Percentiles rank a stretch among this genome's conserved stretches.
Evolutionary conservation across 2,329 filamentous ascomycete genomes (phyloP).

Genomic region (Fusarium sulawesiense): DNA sequence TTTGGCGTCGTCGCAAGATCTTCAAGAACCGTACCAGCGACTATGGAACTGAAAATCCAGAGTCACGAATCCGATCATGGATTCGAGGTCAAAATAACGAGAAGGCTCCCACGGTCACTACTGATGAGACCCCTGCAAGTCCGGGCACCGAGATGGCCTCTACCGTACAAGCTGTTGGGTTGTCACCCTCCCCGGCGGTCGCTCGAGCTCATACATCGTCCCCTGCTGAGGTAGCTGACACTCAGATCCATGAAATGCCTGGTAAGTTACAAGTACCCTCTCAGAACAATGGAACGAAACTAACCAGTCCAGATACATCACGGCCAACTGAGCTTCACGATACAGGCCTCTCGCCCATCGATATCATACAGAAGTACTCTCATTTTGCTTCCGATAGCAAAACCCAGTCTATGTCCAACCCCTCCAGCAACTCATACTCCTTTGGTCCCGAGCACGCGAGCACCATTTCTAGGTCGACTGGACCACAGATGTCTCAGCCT

Average conservation of each 20-base stretch:
- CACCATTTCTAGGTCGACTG: slow-evolving; percentile 47
- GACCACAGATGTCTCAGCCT: slow-evolving; percentile 14
- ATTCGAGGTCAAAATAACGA: slow-evolving; percentile 58
- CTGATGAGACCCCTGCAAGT: slow-evolving; percentile 54
- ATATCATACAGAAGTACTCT: slow-evolving; percentile 54
- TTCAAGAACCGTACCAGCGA: slow-evolving; percentile 53
- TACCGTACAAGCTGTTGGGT: slow-evolving; percentile 26
- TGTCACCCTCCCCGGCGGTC: slow-evolving; percentile 28
- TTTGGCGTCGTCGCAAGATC: slow-evolving; percentile 64
- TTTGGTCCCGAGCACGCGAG: slow-evolving; percentile 41
- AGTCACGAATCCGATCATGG: slow-evolving; percentile 64
- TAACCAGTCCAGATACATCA: slow-evolving; percentile 55
- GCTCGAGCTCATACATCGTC: slow-evolving; percentile 20
- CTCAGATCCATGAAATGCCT: slow-evolving; percentile 59
- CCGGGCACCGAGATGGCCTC: slow-evolving; percentile 55
- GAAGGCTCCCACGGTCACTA: slow-evolving; percentile 60
- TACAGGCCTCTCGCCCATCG: slow-evolving; percentile 54
- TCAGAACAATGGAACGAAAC: not conserved
- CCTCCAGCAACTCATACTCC: slow-evolving; percentile 45
- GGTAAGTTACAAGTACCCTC: slow-evolving; percentile 51
- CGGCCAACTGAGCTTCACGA: slow-evolving; percentile 59
- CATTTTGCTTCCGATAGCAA: slow-evolving; percentile 35
- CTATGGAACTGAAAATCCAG: slow-evolving; percentile 59
- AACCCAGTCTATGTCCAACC: slow-evolving; percentile 32
- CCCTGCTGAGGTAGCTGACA: slow-evolving; percentile 57